Conservation (phyloP, 306 rosid genomes). For the Prunus mume region DNA sequence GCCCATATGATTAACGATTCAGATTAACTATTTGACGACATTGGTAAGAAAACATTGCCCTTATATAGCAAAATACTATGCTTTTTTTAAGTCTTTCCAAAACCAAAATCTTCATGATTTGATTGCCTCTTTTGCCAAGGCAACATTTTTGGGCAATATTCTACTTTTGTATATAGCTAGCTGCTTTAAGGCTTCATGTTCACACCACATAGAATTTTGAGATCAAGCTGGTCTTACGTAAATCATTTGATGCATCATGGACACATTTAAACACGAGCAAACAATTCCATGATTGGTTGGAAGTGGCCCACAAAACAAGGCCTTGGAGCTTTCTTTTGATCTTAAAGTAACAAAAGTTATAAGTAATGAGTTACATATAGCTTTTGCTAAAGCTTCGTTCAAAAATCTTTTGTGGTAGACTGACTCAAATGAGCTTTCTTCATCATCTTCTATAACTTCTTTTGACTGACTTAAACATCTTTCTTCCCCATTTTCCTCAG, state of each 20-base stretch:
- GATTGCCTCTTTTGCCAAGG: constrained; percentile 49
- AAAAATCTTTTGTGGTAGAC: constrained; percentile 38
- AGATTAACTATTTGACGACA: background rate
- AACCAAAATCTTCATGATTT: constrained; percentile 29
- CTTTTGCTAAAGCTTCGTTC: constrained; percentile 56
- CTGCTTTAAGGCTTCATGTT: constrained; percentile 34
- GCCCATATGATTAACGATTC: background rate
- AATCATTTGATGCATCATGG: background rate
- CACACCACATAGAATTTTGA: constrained; percentile 29
- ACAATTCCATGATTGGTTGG: constrained; percentile 23
- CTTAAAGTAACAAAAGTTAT: constrained; percentile 75
- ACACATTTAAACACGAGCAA: constrained; percentile 14
- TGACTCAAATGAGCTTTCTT: constrained; percentile 49
- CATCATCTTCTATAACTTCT: constrained; percentile 62
- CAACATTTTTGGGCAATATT: constrained; percentile 44
- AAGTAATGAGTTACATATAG: constrained; percentile 40
- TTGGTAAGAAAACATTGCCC: background rate
- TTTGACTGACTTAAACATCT: constrained; percentile 74
- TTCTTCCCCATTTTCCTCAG: constrained; percentile 50
- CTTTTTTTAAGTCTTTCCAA: background rate
- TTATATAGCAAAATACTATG: background rate
- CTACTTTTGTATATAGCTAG: background rate
- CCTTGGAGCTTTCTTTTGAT: constrained; percentile 58
- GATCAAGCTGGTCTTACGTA: background rate
- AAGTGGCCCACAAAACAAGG: constrained; percentile 47